These are phyloP conservation scores for Aspergillus aculeatinus DNA, from an alignment of 2,329 filamentous ascomycete genomes.

Conservation along the genomic window DNA sequence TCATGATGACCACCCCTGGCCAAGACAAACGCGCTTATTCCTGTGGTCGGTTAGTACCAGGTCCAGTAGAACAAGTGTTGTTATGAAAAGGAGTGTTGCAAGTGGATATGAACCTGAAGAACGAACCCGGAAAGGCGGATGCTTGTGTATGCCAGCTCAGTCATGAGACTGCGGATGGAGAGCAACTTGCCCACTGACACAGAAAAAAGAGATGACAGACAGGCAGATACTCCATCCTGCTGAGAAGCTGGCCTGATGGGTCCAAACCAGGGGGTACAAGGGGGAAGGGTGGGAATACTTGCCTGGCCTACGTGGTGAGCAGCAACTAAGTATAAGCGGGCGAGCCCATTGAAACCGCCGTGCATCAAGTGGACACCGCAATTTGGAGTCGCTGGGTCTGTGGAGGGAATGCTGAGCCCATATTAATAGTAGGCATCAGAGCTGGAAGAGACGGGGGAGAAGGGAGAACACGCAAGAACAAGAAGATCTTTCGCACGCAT, in stretches of 20 bases:
- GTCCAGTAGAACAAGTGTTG: not conserved
- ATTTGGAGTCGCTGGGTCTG: not conserved
- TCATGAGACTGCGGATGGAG: not conserved
- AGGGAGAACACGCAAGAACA: not conserved
- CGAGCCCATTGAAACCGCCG: slow-evolving; percentile 5
- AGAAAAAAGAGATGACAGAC: not conserved
- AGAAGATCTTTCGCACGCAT: slow-evolving; percentile 2
- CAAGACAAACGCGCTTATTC: not conserved
- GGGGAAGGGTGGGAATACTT: not conserved
- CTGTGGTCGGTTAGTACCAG: not conserved
- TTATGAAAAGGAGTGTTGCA: not conserved
- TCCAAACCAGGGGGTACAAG: not conserved
- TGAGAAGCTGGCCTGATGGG: slow-evolving; percentile 3
- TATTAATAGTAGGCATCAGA: not conserved
- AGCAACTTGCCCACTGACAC: not conserved
- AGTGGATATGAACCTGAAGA: not conserved
- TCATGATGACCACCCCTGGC: not conserved
- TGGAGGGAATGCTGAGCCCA: not conserved
- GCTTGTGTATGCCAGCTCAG: not conserved
- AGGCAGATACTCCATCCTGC: not conserved
- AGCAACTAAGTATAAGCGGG: slow-evolving; percentile 8
- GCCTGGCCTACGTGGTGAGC: slow-evolving; percentile 4
- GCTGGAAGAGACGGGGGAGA: not conserved
- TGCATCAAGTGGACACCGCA: slow-evolving; percentile 3
- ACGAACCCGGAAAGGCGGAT: not conserved